Percentiles rank a stretch among this genome's conserved stretches.
Conservation (phyloP, 2,329 filamentous ascomycete species). For the Xylogone sp. region DNA sequence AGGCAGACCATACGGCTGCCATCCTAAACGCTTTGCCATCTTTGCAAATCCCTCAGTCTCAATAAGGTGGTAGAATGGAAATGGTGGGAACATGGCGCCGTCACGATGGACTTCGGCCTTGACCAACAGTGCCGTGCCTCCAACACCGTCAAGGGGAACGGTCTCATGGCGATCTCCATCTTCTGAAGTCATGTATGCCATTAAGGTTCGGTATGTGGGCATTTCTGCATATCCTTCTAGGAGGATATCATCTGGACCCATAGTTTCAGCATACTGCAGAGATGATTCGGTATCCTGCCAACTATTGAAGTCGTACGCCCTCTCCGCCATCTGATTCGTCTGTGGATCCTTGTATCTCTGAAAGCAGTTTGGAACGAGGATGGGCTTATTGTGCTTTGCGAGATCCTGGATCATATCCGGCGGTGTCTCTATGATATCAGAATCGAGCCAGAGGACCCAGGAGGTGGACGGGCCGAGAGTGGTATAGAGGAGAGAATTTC, state of each 20-base stretch:
- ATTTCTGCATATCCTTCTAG: conserved; percentile 92
- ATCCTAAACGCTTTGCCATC: conserved; percentile 88
- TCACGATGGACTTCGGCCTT: conserved; percentile 97
- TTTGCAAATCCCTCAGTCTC: conserved; percentile 98
- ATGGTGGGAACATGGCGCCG: conserved; percentile 97
- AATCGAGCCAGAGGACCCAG: conserved; percentile 96
- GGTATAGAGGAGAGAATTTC: conserved; percentile 93
- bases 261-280: conserved; percentile 64
- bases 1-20: conserved; percentile 81
- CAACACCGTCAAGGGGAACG: conserved; percentile 85
- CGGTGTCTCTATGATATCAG: conserved; percentile 88
- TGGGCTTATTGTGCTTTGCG: conserved; percentile 79
- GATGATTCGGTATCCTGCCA: conserved; percentile 90
- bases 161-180: conserved; percentile 55
- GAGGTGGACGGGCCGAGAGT: conserved; percentile 86
- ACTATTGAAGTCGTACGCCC: conserved; percentile 95
- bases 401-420: conserved; percentile 85
- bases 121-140: conserved; percentile 86
- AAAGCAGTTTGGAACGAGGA: conserved; percentile 94
- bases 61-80: conserved; percentile 93
- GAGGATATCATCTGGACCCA: conserved; percentile 89
- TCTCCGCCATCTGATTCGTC: conserved; percentile 66
- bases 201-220: conserved; percentile 85
- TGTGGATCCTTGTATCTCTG: conserved; percentile 74
- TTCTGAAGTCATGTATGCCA: conserved; percentile 73